Evolutionary conservation across 2,329 filamentous ascomycete species (phyloP), one percentile per base, ranked within the genome.

Genomic region (Ceratocystis variospora): DNA sequence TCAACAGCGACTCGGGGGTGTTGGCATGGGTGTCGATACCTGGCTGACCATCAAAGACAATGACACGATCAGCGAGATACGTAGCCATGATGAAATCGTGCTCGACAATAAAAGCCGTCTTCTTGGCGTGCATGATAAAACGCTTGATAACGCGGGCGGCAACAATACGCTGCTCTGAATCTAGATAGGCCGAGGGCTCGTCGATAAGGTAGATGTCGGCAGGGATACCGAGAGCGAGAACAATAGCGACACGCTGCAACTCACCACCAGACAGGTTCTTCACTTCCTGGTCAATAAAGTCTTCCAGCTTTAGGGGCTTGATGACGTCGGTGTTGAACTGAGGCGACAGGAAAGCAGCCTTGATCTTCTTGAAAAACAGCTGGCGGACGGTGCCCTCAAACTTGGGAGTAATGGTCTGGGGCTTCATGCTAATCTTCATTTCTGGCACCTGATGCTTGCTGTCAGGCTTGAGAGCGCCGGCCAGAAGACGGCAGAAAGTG

Each of bases 91-190:
- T 96, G 81, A 99, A 97, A 83, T 99, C 94, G 88, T 99, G 94
- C 86, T 99, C 94, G 75, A 99, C 93, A 71, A 99, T 86, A 76
- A 99, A 99, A 63, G 94, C 94, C 0, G 94, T 99, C 85, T 97
- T 97, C 86, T 97, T 97, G 73, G 91, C 87, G 81, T 99, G 93
- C 94, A 99, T 99, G 78, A 99, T 99, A 83, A 96, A 99, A 71
- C 94, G 88, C 83, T 99, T 99, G 80, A 99, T 99, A 75, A 99
- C 95, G 74, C 92, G 88, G 59, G 93, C 88, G 69, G 92, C 93
- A 72, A 99, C 87, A 74, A 99, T 96, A 88, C 94, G 93, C 79
- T 99, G 94, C 79, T 99, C 94, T 62, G 94, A 97, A 77, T 99
- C 94, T 68, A 99, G 88, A 78, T 99, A 99, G 69, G 92, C 92